A percentile compares a stretch with the other conserved stretches of the same genome.
These are phyloP conservation scores for Loxodes magnus DNA, from an alignment of 73 alveolate genomes.

Conservation along the genomic window DNA sequence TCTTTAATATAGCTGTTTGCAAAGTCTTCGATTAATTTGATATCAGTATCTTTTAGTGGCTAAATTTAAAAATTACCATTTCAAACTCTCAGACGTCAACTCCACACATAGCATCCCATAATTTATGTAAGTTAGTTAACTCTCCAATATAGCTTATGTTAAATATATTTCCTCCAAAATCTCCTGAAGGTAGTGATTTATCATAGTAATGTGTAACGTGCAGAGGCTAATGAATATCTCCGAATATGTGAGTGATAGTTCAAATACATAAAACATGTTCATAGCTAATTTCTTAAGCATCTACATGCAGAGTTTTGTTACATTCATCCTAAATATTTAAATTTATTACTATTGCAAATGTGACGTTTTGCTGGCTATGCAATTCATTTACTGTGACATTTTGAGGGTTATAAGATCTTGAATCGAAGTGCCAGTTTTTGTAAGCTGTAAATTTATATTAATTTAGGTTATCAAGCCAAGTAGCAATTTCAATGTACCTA, in stretches of 20 bases:
- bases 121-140: slow-evolving; percentile 22
- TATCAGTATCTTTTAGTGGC: no score
- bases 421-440: slow-evolving; percentile 39
- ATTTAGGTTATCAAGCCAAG: slow-evolving; percentile 51
- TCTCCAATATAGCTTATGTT: slow-evolving; percentile 9
- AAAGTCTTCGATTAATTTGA: no score
- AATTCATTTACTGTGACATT: neutral
- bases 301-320: neutral
- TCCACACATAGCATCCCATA: slow-evolving; percentile 8
- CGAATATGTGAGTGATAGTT: slow-evolving; percentile 49
- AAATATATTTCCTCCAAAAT: slow-evolving; percentile 45
- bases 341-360: slow-evolving; percentile 1
- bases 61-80: no score
- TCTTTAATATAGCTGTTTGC: no score
- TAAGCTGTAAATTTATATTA: slow-evolving; percentile 12
- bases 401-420: slow-evolving; percentile 23
- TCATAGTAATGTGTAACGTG: slow-evolving; percentile 30
- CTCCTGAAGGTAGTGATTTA: slow-evolving; percentile 36
- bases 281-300: slow-evolving; percentile 7
- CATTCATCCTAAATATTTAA: no score
- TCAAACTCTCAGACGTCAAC: no score
- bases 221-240: slow-evolving; percentile 62
- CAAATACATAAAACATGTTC: slow-evolving; percentile 22
- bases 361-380: slow-evolving; percentile 10
- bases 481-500: slow-evolving; percentile 34